Base-by-base conservation (phyloP, 164 flowering plant species). In the Vitis amurensis region DNA sequence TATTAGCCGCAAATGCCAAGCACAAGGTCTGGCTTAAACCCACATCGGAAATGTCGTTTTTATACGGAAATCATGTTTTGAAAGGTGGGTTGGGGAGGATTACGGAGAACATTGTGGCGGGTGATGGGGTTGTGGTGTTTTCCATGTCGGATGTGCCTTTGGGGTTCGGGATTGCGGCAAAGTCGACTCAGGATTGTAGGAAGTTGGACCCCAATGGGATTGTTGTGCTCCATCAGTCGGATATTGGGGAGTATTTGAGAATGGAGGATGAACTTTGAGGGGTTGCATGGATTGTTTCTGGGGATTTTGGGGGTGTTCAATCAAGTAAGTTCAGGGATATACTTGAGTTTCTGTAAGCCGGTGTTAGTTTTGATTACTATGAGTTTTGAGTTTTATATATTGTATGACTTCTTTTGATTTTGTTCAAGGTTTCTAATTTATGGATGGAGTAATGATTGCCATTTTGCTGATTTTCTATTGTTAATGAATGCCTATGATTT, bases 1-100 rank as follows among this genome's bases (percentile, higher is more conserved):
- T 94, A 11, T 50, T 94, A 29, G 91, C 98, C 2, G 83, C 91
- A 9, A 86, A 94, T 50, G 92, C 98, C 1, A 88, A 82, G 81
- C 97, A 91, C 77, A 94, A 94, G 78, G 91, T 94, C 3, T 94
- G 98, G 98, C 81, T 94, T 60, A 94, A 94, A 68, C 98, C 98
- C 68, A 85, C 91, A 11, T 84, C 94, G 2, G 98, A 93, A 81
- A 90, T 88, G 97, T 86, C 92, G 2, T 91, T 91, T 67, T 65
- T 90, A 79, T 91, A 93, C 55, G 97, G 97, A 4, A 91, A 91
- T 64, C 89, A 88, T 59, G 94, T 94, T 8, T 71, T 94, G 80
- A 94, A 94, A 64, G 90, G 94, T n/a, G 91, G 92, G 30, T 66
- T 93, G 31, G 97, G 91, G 47, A 83, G 93, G 85, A 89, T 91